Evolutionary conservation across 116 monocot genomes (phyloP), one percentile per base, ranked within the genome.

Genomic region (Dioscorea cayenensis): DNA sequence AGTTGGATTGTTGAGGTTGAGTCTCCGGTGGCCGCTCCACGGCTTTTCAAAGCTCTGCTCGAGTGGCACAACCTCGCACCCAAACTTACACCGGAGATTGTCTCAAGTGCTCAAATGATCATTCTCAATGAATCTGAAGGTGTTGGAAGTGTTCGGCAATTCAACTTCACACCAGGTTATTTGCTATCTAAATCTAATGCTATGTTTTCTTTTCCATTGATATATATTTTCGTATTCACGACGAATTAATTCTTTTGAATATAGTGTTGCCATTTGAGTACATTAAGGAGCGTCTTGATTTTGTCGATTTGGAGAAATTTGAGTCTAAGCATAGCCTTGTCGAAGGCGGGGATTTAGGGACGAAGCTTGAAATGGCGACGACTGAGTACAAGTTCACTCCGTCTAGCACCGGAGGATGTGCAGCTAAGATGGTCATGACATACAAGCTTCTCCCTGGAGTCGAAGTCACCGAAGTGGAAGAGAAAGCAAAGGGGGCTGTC

Each of bases 281-380:
- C 51, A 51, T 51, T 1, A 69, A 69, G 69, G 69, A 69, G 14
- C 69, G 69, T 23, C 49, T 69, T 12, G 69, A 69, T 51, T 69
- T 52, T 28, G n/a, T 69, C 51, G 50, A 69, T 25, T 3, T 51
- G 8, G 51, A 69, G 20, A 69, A 69, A 14, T 17, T 69, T 28
- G 69, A 51, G 69, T 14, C 21, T 2, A 69, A 55, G 69, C 51
- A 49, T 1, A 69, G 69, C 69, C 27, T 69, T 6, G 69, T 69
- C 14, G 69, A 69, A 69, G 69, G 69, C 20, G 69, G 51, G 0
- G 69, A 28, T n/a, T 11, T 69, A 6, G 69, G 69, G 6, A 28
- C 28, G 7, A 69, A 50, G 50, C 13, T 69, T 1, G 51, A 69
- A 51, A 0, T 52, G n/a, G 69, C 23, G 5, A n/a, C 69, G 6